These are phyloP conservation scores for Phytopythium boreale DNA, from an alignment of 352 stramenopile species.

Conservation along the genomic window DNA sequence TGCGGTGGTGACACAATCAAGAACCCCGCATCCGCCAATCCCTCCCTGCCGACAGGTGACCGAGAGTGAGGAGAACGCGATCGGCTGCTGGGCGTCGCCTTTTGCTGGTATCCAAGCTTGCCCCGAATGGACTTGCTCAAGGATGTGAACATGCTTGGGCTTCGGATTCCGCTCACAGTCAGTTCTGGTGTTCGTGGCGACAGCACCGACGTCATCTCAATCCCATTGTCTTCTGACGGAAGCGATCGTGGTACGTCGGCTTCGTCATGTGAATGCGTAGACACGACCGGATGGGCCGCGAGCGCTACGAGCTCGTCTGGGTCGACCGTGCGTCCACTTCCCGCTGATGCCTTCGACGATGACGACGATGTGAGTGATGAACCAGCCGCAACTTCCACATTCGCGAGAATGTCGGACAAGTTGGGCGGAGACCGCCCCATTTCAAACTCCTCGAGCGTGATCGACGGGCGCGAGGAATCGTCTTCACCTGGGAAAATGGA, in stretches of 20 bases:
- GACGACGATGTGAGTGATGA: slow-evolving; percentile 1
- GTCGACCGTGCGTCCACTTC: background rate
- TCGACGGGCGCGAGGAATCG: slow-evolving; percentile 19
- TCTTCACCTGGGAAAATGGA: slow-evolving; percentile 22
- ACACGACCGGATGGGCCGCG: slow-evolving; percentile 22
- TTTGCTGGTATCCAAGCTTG: slow-evolving; percentile 25
- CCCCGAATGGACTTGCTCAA: slow-evolving; percentile 40
- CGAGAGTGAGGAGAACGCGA: slow-evolving; percentile 2
- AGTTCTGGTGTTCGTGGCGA: slow-evolving; percentile 10
- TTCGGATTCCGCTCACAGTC: slow-evolving; percentile 17
- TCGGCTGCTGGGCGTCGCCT: background rate
- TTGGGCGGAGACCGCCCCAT: slow-evolving; percentile 28
- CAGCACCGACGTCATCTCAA: slow-evolving; percentile 6
- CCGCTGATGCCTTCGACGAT: background rate
- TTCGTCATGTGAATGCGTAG: background rate
- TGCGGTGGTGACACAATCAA: background rate
- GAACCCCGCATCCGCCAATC: background rate
- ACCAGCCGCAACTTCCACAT: background rate
- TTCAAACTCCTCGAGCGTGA: slow-evolving; percentile 69
- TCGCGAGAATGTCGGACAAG: background rate
- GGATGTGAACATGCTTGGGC: slow-evolving; percentile 33
- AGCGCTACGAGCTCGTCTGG: slow-evolving; percentile 18
- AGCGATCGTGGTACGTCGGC: slow-evolving; percentile 9
- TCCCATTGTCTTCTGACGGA: slow-evolving; percentile 4
- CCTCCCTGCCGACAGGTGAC: background rate